Base-by-base conservation (phyloP, 2,329 filamentous ascomycete genomes). In the Tolypocladium tundrense region DNA sequence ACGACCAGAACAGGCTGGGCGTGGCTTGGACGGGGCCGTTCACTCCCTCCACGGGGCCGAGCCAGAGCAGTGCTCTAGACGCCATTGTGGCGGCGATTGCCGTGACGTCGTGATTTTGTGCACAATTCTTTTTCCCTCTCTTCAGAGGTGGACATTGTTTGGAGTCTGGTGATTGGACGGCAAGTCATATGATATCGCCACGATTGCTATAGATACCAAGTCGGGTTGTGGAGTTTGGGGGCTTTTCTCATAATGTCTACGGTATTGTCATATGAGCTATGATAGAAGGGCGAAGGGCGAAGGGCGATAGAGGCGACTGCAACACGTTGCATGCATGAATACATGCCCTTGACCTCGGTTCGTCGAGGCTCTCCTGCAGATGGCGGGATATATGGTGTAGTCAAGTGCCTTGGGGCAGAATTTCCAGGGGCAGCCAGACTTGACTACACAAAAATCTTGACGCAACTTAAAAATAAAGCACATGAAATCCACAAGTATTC, bases 11-110 rank as follows among this genome's bases (percentile, higher is more conserved):
- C 48, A 19, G 79, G 66, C 69, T 90, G 16, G 84, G 87, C 24
- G 72, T 86, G 2, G 73, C 81, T n/a, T 90, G 87, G 87, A 75
- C 79, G 1, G 87, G 86, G 0, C 85, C 86, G 0, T 81, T 80
- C 43, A 65, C 71, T 3, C 67, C 68, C 1, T 75, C 77, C 43
- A 79, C 77, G 1, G 83, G 85, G 1, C 77, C 79, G 53, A 83
- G 83, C 27, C 87, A 90, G 52, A 83, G 80, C 65, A 83, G 82
- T 21, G 87, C 84, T 0, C 71, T 90, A 70, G 87, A 90, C 70
- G 81, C 79, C 41, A 72, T 90, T 37, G 82, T 90, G 59, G 87
- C 83, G 35, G 86, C 85, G 8, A 67, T 79, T 62, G 72, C 70
- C 27, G 73, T 76, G 16, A 67, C 67, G 11, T 54, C 53, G 57